Evolutionary conservation across 768 basidiomycete genomes (phyloP), one percentile per base, ranked within the genome.

Genomic region (Sporobolomyces pararoseus): DNA sequence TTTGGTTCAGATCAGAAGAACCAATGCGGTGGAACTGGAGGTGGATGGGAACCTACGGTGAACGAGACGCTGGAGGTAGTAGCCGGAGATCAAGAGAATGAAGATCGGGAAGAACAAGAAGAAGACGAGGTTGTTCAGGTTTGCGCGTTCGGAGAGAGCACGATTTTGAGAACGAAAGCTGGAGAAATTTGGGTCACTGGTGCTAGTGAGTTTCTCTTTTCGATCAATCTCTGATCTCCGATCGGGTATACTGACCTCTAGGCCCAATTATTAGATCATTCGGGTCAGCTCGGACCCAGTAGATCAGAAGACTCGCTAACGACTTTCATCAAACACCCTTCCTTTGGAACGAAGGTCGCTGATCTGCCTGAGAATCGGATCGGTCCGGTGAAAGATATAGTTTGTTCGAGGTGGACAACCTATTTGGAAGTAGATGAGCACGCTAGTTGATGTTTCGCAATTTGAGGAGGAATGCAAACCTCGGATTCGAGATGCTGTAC

Each of bases 151-250:
- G 59, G 34, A 1, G 52, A 29, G 27, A 60, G 61, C 23, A 63
- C 66, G 19, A 39, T 65, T 12, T 31, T 69, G 23, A 25, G 51
- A 9, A 68, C 63, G 17, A 19, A 46, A 32, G 19, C 17, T 19
- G 63, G 71, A 13, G 35, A 50, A 10, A 29, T 71, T 0, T 72
- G 71, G 71, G 52, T 62, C 2, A 44, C 59, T 0, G 71, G 71
- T 5, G 29, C 52, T 13, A 68, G 71, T 72, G 29, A n/a, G 71
- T 62, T 32, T 21, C 23, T 29, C 21, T 12, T 23, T 19, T 42
- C 27, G 27, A 17, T 27, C 4, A 16, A 7, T 37, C 32, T 51
- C 16, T 27, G 27, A 19, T 29, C 21, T 32, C 29, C 19, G 21
- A 6, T 44, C 14, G n/a, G 16, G 39, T 42, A 23, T 25, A n/a